Base-by-base conservation (phyloP, 2,329 filamentous ascomycete species). In the Aspergillus eucalypticola region DNA sequence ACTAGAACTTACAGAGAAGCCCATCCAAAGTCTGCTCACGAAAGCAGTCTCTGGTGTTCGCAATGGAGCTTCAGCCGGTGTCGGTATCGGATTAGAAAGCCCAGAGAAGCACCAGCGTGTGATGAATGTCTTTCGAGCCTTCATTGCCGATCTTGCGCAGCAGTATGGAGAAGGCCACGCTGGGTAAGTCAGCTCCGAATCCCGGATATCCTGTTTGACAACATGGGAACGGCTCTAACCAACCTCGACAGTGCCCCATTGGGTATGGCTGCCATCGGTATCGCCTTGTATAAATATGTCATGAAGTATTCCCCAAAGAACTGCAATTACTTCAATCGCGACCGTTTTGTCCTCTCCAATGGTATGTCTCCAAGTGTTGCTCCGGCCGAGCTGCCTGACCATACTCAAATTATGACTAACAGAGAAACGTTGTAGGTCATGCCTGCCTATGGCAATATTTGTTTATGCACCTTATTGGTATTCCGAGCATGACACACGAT, bases 151-250 rank as follows among this genome's bases (percentile, higher is more conserved):
- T 69, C 75, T 90, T 2, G 90, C 87, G 67, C 82, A 90, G 70
- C 87, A 90, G 64, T 90, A 89, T 73, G 85, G 85, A 63, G 87
- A 87, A 38, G 88, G 88, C 0, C 88, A 90, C 69, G 88, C 87
- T 19, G 88, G 87, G 84, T 87, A 77, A 10, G 53, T 21, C 7
- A 21, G 27, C 27, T 29, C 27, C 27, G 2, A 21, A 35, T 49
- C n/a, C 44, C 29, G 17, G 2, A 60, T 27, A 59, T 27, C 32
- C 7, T 15, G 2, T 8, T 8, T n/a, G 3, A 19, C 32, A 35
- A 13, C 32, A 35, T 35, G 19, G 13, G 17, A 2, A 44, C 48
- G 5, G 15, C 10, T 1, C 32, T 35, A 25, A 17, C 23, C 23
- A 38, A 63, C n/a, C 38, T 4, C 27, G 17, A 8, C 44, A 83